These are phyloP conservation scores for Fusarium azukiicola DNA, from an alignment of 2,329 filamentous ascomycete species.

Conservation along the genomic window DNA sequence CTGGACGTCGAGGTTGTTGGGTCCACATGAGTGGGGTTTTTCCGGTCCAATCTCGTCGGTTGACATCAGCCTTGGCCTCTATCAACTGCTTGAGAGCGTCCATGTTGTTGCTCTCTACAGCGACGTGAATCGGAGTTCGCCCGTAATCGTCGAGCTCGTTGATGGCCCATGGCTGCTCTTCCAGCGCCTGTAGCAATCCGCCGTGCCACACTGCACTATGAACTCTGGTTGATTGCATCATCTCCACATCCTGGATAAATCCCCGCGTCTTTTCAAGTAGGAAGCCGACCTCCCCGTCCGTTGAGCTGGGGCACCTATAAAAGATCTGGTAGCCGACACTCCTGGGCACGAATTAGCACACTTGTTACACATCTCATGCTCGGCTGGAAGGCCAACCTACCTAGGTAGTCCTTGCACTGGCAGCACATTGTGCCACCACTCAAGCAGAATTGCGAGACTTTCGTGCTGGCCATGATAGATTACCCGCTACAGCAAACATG, in stretches of 20 bases:
- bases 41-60: rapidly evolving
- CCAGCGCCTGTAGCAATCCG: not conserved
- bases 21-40: rapidly evolving
- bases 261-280: not conserved
- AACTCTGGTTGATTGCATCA: not conserved
- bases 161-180: constrained; percentile 29
- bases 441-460: not conserved
- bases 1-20: rapidly evolving
- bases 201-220: constrained; percentile 12
- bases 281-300: rapidly evolving
- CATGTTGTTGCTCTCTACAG: rapidly evolving
- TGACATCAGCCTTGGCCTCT: constrained; percentile 8
- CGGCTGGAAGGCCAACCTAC: constrained; percentile 15
- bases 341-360: no score
- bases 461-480: rapidly evolving
- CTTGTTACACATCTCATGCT: no score
- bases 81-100: constrained; percentile 22
- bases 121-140: rapidly evolving
- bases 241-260: not conserved
- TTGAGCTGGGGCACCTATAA: no score
- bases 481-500: rapidly evolving
- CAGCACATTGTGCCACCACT: constrained; percentile 38
- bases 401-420: constrained; percentile 27
- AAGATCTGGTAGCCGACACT: no score
- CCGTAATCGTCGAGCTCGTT: not conserved